Conservation (phyloP, 306 rosid genomes). For the Sphenostylis stenocarpa region DNA sequence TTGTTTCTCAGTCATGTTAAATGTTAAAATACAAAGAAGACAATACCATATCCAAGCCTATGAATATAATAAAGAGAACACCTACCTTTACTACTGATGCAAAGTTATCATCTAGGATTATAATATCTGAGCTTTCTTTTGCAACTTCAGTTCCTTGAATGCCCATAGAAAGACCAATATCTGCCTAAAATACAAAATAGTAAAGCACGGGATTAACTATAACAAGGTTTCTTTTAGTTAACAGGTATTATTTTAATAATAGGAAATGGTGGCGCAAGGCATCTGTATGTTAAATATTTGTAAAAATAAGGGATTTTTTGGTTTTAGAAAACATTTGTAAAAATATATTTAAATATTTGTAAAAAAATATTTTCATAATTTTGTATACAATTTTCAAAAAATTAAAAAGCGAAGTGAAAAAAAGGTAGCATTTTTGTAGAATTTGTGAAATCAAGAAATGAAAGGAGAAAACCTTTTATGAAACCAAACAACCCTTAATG, state of each 20-base stretch:
- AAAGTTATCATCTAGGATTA: constrained; percentile 91
- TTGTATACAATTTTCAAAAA: no score
- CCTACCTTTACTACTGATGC: constrained; percentile 93
- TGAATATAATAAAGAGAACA: not conserved
- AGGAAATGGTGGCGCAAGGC: constrained; percentile 9
- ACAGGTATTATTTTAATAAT: constrained; percentile 5
- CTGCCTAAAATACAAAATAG: constrained; percentile 80
- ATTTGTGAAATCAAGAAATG: not conserved
- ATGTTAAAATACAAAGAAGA: not conserved
- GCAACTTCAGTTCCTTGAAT: constrained; percentile 99
- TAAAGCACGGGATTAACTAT: constrained; percentile 42
- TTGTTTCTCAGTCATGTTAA: not conserved
- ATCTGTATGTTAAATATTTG: not conserved
- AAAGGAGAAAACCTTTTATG: not conserved
- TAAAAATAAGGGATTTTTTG: no score
- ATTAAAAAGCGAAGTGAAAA: no score
- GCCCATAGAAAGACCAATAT: constrained; percentile 99
- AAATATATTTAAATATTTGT: no score
- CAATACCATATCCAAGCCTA: constrained; percentile 21
- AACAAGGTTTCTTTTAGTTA: constrained; percentile 2
- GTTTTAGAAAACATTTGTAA: no score
- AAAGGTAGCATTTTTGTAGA: not conserved
- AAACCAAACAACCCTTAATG: not conserved
- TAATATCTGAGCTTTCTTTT: constrained; percentile 96
- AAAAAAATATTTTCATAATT: no score